A percentile compares a stretch with the other conserved stretches of the same genome.
phyloP scores from a whole-genome alignment of 164 flowering plant species.

The Chimonanthus salicifolius region DNA sequence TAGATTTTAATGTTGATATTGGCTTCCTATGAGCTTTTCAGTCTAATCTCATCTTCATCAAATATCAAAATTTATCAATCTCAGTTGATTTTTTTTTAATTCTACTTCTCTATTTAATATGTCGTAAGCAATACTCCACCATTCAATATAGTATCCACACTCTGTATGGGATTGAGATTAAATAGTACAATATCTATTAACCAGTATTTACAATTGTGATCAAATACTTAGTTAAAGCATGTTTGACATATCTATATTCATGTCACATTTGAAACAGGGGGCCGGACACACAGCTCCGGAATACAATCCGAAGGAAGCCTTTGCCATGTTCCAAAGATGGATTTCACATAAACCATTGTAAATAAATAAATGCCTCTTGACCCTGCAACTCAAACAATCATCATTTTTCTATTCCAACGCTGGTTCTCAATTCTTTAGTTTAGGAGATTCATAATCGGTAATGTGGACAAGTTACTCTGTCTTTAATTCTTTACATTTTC shows the following conservation, averaged over 20 bases:
- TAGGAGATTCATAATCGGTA: not conserved
- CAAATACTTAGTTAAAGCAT: not conserved
- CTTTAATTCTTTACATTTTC: no score
- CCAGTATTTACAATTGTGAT: not conserved
- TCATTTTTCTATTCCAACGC: no score
- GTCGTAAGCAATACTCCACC: no score
- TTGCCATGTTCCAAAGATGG: conserved; percentile 15
- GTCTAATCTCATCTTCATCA: not conserved
- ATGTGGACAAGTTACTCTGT: not conserved
- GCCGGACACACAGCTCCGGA: conserved; percentile 16
- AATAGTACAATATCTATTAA: no score
- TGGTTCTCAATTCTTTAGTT: not conserved
- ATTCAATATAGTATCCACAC: no score
- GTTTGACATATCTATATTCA: no score
- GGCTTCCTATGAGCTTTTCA: not conserved
- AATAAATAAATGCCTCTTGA: not conserved
- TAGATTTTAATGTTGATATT: not conserved
- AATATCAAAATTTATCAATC: not conserved
- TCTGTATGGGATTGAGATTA: no score
- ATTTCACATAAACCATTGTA: conserved; percentile 11
- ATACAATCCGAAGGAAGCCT: conserved; percentile 16
- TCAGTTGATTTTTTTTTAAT: no score
- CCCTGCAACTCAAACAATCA: not conserved
- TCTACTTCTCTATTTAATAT: not conserved
- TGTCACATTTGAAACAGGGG: conserved; percentile 9